A percentile compares a stretch with the other conserved stretches of the same genome.
Conservation (phyloP, 2,329 filamentous ascomycete genomes). For the Neopestalotiopsis sp. region DNA sequence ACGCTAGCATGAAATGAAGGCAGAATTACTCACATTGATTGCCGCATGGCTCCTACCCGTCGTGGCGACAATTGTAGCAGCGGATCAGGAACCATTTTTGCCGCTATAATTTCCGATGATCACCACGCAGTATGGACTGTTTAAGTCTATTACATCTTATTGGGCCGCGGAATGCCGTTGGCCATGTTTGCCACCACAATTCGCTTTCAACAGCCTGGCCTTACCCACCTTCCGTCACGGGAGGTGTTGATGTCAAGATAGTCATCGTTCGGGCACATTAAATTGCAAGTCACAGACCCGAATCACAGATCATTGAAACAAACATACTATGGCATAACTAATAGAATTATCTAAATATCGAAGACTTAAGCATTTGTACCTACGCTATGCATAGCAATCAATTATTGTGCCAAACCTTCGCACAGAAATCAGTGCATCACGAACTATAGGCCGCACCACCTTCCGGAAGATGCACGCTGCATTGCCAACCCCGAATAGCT, state of each 20-base stretch:
- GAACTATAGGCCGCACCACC: too few species aligned
- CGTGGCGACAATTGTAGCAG: slow-evolving; percentile 65
- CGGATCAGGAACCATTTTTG: slow-evolving; percentile 68
- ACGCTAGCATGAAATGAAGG: background rate
- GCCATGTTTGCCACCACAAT: slow-evolving; percentile 60
- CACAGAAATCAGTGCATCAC: too few species aligned
- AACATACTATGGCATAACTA: too few species aligned
- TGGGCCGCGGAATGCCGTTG: slow-evolving; percentile 61
- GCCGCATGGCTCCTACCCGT: slow-evolving; percentile 56
- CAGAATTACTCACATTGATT: slow-evolving; percentile 37
- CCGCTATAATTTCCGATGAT: slow-evolving; percentile 52
- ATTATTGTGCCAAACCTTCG: too few species aligned
- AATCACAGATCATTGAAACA: too few species aligned
- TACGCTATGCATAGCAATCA: too few species aligned
- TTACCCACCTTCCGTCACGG: background rate
- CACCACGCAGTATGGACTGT: slow-evolving; percentile 56
- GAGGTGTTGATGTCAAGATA: slow-evolving; percentile 63
- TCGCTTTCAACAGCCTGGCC: slow-evolving; percentile 62
- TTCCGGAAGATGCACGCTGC: too few species aligned
- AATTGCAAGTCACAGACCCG: too few species aligned
- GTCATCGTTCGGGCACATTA: too few species aligned
- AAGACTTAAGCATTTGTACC: too few species aligned
- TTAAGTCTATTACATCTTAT: slow-evolving; percentile 68
- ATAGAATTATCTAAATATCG: too few species aligned
- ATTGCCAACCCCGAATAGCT: too few species aligned